Evolutionary conservation across 177 flowering plant genomes (phyloP).

Genomic region (Tripterygium wilfordii): DNA sequence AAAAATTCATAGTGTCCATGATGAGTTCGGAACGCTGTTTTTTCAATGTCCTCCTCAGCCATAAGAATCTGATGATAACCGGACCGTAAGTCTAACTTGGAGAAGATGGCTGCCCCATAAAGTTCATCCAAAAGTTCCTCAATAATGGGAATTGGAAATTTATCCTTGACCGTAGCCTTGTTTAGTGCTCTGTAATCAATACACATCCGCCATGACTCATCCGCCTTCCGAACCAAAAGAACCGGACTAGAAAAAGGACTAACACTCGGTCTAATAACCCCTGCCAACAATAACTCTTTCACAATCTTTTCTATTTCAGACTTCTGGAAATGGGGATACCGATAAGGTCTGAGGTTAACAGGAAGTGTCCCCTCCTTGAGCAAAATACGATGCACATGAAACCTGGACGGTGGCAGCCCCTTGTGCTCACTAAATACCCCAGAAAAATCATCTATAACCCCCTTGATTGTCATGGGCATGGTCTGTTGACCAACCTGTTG

Average conservation of each 20-base stretch:
- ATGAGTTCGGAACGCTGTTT: conserved; percentile 9
- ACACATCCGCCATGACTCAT: not conserved
- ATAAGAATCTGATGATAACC: conserved; percentile 8
- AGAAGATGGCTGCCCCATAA: not conserved
- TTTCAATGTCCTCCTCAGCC: not conserved
- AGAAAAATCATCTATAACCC: too few relatives aligned
- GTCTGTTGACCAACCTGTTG: too few relatives aligned
- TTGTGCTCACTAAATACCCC: too few relatives aligned
- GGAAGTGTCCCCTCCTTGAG: not conserved
- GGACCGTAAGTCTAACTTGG: conserved; percentile 9
- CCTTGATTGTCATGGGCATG: too few relatives aligned
- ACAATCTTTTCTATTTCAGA: conserved; percentile 1
- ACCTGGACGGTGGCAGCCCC: too few relatives aligned
- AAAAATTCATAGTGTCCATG: conserved; percentile 8
- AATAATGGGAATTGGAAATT: conserved; percentile 7
- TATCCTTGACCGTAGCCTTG: not conserved
- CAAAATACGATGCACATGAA: too few relatives aligned
- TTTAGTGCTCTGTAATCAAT: conserved; percentile 3
- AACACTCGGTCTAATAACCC: not conserved
- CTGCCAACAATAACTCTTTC: not conserved
- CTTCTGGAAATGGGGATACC: conserved; percentile 5
- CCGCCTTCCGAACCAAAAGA: conserved; percentile 3
- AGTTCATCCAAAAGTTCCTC: conserved; percentile 10
- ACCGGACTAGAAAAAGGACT: conserved; percentile 4
- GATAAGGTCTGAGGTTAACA: conserved; percentile 2